Evolutionary conservation across 495 filamentous ascomycete genomes (phyloP), one percentile per base, ranked within the genome.

Genomic region (Xylaria longipes): DNA sequence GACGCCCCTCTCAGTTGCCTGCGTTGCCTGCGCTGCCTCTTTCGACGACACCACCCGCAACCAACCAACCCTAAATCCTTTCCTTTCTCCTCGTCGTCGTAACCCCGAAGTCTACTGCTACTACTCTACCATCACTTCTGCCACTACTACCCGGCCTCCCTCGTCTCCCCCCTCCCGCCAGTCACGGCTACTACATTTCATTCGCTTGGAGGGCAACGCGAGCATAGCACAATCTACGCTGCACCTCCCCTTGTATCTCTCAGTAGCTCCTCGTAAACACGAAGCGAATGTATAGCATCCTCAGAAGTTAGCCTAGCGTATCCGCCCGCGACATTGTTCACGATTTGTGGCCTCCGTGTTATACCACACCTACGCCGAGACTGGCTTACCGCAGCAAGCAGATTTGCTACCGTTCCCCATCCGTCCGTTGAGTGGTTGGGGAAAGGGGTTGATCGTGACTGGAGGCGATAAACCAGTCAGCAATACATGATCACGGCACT

Each of bases 1-100:
- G 72, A 70, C 71, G 72, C 73, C 77, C 73, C 75, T 75, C 73
- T 67, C 69, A 72, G 61, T 72, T 35, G 58, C 65, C 62, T 45
- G 70, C 65, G 75, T 73, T 62, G 37, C 62, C 62, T 65, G 45
- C 45, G 63, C 29, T 52, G 43, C 65, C 29, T 50, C 64, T 66
- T 31, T 22, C 25, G 27, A 41, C 39, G 35, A 57, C 62, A 58
- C 50, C 69, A 37, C 48, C 37, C 20, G 37, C 46, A 50, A 33
- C 65, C 69, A 71, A 60, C 61, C 69, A 66, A 66, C 61, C 61
- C 69, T 71, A 66, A 54, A 60, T 41, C 69, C 46, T 64, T 66
- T 66, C 17, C 54, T 27, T 50, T 52, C 37, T 66, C 62, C 48
- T 60, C 50, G 62, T 60, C 45, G 69, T 31, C 62, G 69, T 35